Evolutionary conservation across 768 basidiomycete species (phyloP), one percentile per base, ranked within the genome.

Genomic region (Strobilomyces dryophilus): DNA sequence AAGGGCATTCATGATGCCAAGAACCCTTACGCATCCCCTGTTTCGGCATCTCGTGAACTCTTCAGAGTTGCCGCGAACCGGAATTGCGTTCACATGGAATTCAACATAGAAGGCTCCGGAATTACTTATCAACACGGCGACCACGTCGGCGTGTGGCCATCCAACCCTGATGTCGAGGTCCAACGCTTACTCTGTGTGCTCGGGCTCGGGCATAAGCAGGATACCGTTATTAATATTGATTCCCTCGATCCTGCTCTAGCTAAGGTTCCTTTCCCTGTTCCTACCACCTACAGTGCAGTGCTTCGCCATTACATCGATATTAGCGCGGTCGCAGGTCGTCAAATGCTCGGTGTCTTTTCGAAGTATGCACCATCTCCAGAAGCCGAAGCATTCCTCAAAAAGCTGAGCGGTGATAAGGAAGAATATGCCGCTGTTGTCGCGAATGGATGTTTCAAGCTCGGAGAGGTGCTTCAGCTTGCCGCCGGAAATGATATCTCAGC

Each of bases 91-190:
- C 94, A 97, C 66, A 77, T 95, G 64, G 97, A 98, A 67, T 85
- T 99, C 63, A 84, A 85, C 72, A 93, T 90, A 29, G 92, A 95
- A 72, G 92, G 91, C 17, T 94, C 94, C 40, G 95, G 95, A 36
- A 91, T 98, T 64, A 92, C 87, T n/a, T 99, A 99, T 71, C 95
- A 98, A 69, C 94, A 98, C 54, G 97, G 97, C 49, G 97, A 99
- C 69, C 97, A 99, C 65, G 85, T 97, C 59, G 97, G 93, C 54
- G 82, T 99, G 49, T 99, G 95, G 95, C 95, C 97, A 12, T 83
- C 85, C 52, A 99, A 99, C 73, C 82, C 95, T 8, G 92, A 97
- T 56, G 68, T 85, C 43, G 95, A 98, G 64, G 94, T 98, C 41
- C 84, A 91, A 49, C 87, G 95, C 51, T 81, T 97, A 24, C 80